These are phyloP conservation scores for Blastobotrys peoriensis DNA, from an alignment of 805 yeast species.

Conservation along the genomic window DNA sequence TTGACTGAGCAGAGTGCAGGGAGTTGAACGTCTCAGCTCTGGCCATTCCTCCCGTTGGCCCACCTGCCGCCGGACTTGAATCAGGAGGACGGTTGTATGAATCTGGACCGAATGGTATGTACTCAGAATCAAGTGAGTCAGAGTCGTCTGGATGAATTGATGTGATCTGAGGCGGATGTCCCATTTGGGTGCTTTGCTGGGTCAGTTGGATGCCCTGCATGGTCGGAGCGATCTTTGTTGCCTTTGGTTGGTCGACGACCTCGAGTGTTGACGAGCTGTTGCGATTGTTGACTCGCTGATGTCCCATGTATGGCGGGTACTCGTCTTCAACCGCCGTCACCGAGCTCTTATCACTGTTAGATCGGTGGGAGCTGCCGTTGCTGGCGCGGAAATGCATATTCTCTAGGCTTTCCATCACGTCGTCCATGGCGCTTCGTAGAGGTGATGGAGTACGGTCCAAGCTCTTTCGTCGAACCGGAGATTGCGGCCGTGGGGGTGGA, in stretches of 20 bases:
- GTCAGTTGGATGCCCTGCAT: too few species aligned
- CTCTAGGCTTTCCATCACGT: conserved; percentile 28
- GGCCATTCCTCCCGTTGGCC: conserved; percentile 1
- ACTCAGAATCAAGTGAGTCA: conserved; percentile 8
- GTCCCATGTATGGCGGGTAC: neutral
- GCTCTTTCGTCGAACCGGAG: conserved; percentile 8
- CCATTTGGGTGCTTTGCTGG: too few species aligned
- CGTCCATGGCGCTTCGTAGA: conserved; percentile 30
- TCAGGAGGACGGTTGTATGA: conserved; percentile 10
- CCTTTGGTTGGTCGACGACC: neutral
- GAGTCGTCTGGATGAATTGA: conserved; percentile 8
- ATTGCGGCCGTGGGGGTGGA: conserved; percentile 5
- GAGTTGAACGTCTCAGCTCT: conserved; percentile 16
- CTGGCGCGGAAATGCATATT: conserved; percentile 18
- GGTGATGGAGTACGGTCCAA: conserved; percentile 28
- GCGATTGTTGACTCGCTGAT: neutral
- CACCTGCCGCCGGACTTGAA: neutral
- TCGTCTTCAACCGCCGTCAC: conserved; percentile 5
- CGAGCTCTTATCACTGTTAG: conserved; percentile 11
- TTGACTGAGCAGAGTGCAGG: conserved; percentile 11
- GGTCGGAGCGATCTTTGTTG: too few species aligned
- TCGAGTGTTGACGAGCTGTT: neutral
- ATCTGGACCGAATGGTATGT: conserved; percentile 16
- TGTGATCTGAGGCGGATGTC: too few species aligned
- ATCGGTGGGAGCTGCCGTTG: conserved; percentile 2